Conservation (phyloP, 805 yeast species). For the Candida boidinii region DNA sequence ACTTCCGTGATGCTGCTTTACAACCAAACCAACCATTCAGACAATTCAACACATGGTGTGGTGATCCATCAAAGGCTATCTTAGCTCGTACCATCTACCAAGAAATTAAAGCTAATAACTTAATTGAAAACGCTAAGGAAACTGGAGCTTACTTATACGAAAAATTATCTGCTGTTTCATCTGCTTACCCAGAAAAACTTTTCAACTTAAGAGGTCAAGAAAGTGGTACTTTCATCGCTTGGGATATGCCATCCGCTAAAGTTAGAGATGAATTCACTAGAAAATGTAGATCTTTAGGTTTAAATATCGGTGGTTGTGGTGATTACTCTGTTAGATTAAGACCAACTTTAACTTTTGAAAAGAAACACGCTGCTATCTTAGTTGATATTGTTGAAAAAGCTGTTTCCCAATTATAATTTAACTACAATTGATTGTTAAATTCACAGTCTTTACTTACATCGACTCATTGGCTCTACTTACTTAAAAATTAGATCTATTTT, state of each 20-base stretch:
- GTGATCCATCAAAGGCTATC: constrained; percentile 77
- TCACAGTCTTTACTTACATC: too few species aligned
- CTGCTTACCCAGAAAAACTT: constrained; percentile 43
- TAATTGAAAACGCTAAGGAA: constrained; percentile 43
- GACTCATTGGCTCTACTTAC: too few species aligned
- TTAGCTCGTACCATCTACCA: constrained; percentile 66
- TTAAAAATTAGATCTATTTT: too few species aligned
- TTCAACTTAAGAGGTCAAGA: constrained; percentile 63
- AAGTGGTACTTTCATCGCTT: constrained; percentile 78
- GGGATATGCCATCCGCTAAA: constrained; percentile 49
- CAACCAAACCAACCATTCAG: constrained; percentile 75
- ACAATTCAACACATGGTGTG: constrained; percentile 93
- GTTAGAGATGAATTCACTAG: constrained; percentile 54
- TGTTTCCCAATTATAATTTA: constrained; percentile 15
- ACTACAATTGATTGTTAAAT: too few species aligned
- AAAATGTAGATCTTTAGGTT: constrained; percentile 56
- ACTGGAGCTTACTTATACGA: constrained; percentile 63
- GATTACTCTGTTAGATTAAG: constrained; percentile 70
- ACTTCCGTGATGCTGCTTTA: constrained; percentile 64
- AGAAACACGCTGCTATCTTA: constrained; percentile 70
- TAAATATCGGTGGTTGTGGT: constrained; percentile 83
- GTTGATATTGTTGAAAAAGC: constrained; percentile 34
- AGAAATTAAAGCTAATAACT: constrained; percentile 54
- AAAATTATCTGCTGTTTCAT: constrained; percentile 43
- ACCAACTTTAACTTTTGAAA: constrained; percentile 71